Percentiles rank a stretch among this genome's conserved stretches.
Conservation (phyloP, 495 filamentous ascomycete species). For the Cryomyces antarcticus region DNA sequence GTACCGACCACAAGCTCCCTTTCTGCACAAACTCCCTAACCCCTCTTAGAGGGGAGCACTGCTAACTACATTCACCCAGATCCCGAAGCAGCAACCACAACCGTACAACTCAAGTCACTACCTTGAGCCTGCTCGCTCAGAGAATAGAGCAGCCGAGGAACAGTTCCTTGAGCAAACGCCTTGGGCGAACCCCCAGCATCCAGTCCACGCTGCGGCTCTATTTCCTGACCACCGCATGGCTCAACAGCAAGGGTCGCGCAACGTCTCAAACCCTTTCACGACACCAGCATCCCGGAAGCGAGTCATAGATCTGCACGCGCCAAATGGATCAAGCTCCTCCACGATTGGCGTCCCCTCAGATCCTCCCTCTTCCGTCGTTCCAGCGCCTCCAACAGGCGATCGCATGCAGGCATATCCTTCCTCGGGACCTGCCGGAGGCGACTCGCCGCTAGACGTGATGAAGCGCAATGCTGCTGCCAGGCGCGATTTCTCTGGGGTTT, state of each 20-base stretch:
- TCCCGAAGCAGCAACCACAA: too few relatives aligned
- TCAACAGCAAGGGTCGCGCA: conserved; percentile 4
- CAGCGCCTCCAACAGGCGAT: conserved; percentile 20
- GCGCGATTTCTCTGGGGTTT: background rate
- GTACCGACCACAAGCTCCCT: conserved; percentile 35
- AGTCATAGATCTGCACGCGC: conserved; percentile 28
- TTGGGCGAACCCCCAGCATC: conserved; percentile 78
- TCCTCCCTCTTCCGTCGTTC: conserved; percentile 24
- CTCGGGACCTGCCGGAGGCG: background rate
- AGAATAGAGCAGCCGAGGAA: conserved; percentile 48
- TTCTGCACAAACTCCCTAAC: background rate
- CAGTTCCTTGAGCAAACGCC: conserved; percentile 65
- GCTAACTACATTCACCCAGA: too few relatives aligned
- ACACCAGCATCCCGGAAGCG: conserved; percentile 34
- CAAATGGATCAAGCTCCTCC: conserved; percentile 32
- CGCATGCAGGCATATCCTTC: background rate
- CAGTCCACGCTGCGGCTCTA: conserved; percentile 31
- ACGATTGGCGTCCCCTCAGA: conserved; percentile 27
- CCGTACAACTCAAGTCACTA: background rate
- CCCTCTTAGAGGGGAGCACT: too few relatives aligned
- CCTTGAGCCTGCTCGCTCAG: conserved; percentile 18
- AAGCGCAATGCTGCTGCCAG: background rate
- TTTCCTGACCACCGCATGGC: conserved; percentile 1
- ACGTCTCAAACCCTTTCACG: conserved; percentile 19
- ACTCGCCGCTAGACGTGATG: background rate